Evolutionary conservation across 192 early-diverging fungal genomes (phyloP).

Genomic region (Entomortierella chlamydospora): DNA sequence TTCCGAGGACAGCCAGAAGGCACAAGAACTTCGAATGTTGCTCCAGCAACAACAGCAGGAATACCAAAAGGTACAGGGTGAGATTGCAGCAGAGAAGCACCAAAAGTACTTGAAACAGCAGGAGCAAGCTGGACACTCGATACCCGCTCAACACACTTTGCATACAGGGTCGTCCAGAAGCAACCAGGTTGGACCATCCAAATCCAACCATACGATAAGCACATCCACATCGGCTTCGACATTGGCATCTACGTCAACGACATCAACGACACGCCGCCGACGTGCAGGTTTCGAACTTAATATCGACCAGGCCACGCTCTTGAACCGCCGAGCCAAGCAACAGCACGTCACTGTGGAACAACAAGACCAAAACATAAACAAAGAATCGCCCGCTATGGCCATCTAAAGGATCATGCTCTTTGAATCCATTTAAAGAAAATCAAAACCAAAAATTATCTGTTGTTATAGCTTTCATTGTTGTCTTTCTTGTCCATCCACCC

Average conservation of each 20-base stretch:
- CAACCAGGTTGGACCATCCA: constrained; percentile 31
- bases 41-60: constrained; percentile 52
- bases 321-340: constrained; percentile 54
- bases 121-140: constrained; percentile 41
- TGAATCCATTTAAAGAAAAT: no score
- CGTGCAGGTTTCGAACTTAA: constrained; percentile 50
- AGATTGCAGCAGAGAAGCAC: constrained; percentile 41
- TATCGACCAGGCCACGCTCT: constrained; percentile 51
- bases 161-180: not conserved
- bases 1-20: not conserved
- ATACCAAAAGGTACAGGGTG: constrained; percentile 48
- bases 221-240: constrained; percentile 17
- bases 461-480: not conserved
- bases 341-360: not conserved
- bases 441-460: no score
- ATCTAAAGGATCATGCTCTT: not conserved
- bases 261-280: constrained; percentile 20
- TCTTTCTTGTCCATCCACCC: not conserved
- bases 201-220: constrained; percentile 20
- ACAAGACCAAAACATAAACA: not conserved
- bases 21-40: not conserved
- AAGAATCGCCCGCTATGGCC: constrained; percentile 4
- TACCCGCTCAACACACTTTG: constrained; percentile 33
- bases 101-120: constrained; percentile 48
- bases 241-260: constrained; percentile 2